phyloP scores from a whole-genome alignment of 257 asterid species.

The Scutellaria barbata region DNA sequence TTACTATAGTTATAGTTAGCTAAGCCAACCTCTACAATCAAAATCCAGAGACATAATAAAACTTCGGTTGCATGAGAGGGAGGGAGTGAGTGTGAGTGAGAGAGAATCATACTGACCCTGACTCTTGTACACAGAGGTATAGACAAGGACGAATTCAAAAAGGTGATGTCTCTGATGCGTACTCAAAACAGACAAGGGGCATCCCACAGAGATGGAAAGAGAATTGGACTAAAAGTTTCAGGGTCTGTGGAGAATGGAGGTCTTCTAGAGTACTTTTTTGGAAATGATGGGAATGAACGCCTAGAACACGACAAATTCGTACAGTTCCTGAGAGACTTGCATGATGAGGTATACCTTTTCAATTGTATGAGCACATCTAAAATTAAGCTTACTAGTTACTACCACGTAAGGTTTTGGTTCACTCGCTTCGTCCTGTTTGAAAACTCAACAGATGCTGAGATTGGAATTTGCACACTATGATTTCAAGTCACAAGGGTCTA shows the following conservation, averaged over 20 bases:
- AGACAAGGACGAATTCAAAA: constrained; percentile 82
- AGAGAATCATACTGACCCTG: constrained; percentile 11
- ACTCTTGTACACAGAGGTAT: constrained; percentile 56
- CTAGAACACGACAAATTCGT: constrained; percentile 74
- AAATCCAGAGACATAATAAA: no score
- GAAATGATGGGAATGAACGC: constrained; percentile 64
- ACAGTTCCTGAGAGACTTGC: constrained; percentile 78
- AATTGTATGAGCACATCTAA: constrained; percentile 1
- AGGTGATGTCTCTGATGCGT: constrained; percentile 93
- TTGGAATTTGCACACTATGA: constrained; percentile 88
- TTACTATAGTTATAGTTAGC: no score
- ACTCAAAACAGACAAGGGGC: constrained; percentile 78
- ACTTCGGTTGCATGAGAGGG: no score
- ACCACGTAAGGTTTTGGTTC: background rate
- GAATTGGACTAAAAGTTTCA: constrained; percentile 69
- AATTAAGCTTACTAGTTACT: background rate
- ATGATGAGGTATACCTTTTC: constrained; percentile 61
- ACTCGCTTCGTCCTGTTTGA: background rate
- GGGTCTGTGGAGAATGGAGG: constrained; percentile 84
- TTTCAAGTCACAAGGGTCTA: constrained; percentile 71
- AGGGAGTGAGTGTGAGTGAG: no score
- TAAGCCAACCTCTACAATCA: no score
- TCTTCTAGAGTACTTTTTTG: constrained; percentile 78
- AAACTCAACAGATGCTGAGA: constrained; percentile 61
- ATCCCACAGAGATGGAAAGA: constrained; percentile 74